These are phyloP conservation scores for Kluyveromyces sp. DNA, from an alignment of 1,139 yeast genomes.

Conservation along the genomic window DNA sequence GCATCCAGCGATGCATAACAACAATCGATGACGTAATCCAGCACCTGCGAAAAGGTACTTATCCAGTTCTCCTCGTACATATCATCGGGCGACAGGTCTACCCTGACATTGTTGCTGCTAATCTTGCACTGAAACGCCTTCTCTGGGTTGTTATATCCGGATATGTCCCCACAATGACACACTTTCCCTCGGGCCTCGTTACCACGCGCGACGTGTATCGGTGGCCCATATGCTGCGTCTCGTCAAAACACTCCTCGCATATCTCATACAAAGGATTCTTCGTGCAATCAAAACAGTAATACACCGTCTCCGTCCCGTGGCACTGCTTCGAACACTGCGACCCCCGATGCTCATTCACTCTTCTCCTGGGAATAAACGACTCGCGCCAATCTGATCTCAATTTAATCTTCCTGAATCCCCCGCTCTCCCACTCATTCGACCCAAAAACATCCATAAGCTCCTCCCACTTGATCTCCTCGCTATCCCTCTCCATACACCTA, in stretches of 20 bases:
- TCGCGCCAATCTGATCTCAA: constrained; percentile 18
- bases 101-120: constrained; percentile 41
- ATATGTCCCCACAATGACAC: constrained; percentile 90
- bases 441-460: constrained; percentile 13
- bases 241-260: constrained; percentile 70
- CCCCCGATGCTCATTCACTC: constrained; percentile 15
- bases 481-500: constrained; percentile 12
- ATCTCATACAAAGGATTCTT: constrained; percentile 34
- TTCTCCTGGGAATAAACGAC: constrained; percentile 6
- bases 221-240: constrained; percentile 68
- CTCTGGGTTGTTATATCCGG: constrained; percentile 38
- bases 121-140: constrained; percentile 39
- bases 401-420: constrained; percentile 13
- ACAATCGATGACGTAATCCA: constrained; percentile 68
- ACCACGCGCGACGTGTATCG: constrained; percentile 66
- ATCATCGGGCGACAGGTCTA: constrained; percentile 4
- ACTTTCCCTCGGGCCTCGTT: constrained; percentile 79
- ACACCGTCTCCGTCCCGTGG: constrained; percentile 25
- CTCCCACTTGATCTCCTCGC: constrained; percentile 18
- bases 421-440: constrained; percentile 18
- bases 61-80: constrained; percentile 29
- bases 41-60: constrained; percentile 42
- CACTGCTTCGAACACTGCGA: constrained; percentile 23
- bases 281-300: constrained; percentile 29
- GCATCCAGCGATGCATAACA: constrained; percentile 35